Evolutionary conservation across 306 rosid genomes (phyloP).

Genomic region (Lagenaria siceraria): DNA sequence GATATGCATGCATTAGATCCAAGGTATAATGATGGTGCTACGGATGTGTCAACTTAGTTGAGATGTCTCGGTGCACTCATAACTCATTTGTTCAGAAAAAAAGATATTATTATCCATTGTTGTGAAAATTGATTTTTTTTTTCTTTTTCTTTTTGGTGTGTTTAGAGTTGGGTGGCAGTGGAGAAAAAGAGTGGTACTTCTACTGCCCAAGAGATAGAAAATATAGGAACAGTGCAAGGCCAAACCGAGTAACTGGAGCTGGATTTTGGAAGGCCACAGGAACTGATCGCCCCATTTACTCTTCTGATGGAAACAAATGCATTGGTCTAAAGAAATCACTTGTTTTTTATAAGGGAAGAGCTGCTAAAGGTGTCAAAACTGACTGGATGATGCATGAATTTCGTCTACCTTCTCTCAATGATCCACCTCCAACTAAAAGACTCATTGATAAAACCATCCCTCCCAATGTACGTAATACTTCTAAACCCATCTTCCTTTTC

Average conservation of each 20-base stretch:
- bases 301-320: constrained; percentile 72
- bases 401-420: constrained; percentile 62
- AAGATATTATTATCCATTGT: no score
- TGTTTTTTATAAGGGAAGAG: constrained; percentile 86
- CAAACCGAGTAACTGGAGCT: constrained; percentile 90
- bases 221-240: constrained; percentile 90
- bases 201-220: constrained; percentile 94
- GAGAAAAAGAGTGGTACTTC: constrained; percentile 96
- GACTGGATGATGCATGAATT: constrained; percentile 99
- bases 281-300: constrained; percentile 80
- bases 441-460: neutral
- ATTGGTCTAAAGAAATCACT: constrained; percentile 90
- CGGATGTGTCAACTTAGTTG: no score
- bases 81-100: no score
- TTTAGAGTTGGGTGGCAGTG: constrained; percentile 65
- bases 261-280: constrained; percentile 99
- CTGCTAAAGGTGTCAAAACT: constrained; percentile 88
- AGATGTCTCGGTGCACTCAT: no score
- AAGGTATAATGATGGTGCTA: no score
- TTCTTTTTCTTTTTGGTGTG: neutral
- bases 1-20: no score
- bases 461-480: neutral
- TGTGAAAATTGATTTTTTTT: no score
- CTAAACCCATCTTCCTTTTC: neutral
- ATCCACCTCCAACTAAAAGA: constrained; percentile 18